Base-by-base conservation (phyloP, 352 stramenopile genomes). In the Phytophthora idaei region DNA sequence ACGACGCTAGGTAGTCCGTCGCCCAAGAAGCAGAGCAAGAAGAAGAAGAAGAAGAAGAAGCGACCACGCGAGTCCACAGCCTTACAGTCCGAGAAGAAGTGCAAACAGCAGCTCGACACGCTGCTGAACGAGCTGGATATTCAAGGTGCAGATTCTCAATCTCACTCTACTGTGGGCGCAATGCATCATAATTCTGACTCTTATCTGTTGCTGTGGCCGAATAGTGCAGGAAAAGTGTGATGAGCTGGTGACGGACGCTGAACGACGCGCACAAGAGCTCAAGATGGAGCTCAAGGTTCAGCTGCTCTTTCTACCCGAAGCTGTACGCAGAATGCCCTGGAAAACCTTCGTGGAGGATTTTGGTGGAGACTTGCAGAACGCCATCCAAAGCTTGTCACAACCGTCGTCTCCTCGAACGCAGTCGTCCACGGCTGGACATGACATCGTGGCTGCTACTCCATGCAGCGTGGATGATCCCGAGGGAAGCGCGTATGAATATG, bases 311-410 rank as follows among this genome's bases (percentile, higher is more conserved):
- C 60, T 94, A 14, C 86, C 86, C 17, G 78, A 90, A 52, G 74
- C 81, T 5, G 84, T 94, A 65, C 84, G 82, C 27, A 72, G 78
- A 58, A 92, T 94, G 84, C 74, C 83, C 12, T 92, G 84, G 84
- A 89, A 87, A 64, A 91, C 78, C 41, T 92, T 94, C 62, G 87
- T 84, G 42, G 78, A 86, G n/a, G 82, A 93, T 64, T 93, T 89
- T 67, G 81, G 78, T 39, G 86, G 86, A 42, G 83, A 84, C 57
- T 70, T 94, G 28, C 72, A 86, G 54, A 90, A 89, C 61, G 83
- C 83, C 45, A 91, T 92, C 36, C 65, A 90, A 64, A 86, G 84
- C 59, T 80, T 90, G 12, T 78, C 74, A 11, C 57, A 71, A n/a
- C 5, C 37, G 4, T 76, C 57, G 12, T 61, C 72, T 48, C 11